Evolutionary conservation across 73 alveolate genomes (phyloP).

Genomic region (Paraurostyla sp.): DNA sequence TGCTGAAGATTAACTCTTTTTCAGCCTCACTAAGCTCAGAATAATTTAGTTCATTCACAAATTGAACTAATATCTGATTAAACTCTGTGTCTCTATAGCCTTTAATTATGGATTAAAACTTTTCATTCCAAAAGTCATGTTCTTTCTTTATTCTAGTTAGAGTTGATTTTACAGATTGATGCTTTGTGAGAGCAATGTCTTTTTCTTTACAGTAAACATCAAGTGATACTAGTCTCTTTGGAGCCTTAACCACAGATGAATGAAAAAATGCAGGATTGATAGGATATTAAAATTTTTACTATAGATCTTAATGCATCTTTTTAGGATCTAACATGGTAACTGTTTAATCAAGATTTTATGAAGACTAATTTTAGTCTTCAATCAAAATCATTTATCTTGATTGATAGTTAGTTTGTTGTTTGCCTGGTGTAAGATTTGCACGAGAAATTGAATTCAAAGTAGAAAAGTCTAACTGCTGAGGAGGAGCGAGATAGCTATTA

Average conservation of each 20-base stretch:
- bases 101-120: background rate
- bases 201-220: slow-evolving; percentile 12
- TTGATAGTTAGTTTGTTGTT: too few relatives aligned
- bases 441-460: too few relatives aligned
- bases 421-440: too few relatives aligned
- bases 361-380: too few relatives aligned
- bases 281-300: slow-evolving; percentile 26
- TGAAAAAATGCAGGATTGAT: slow-evolving; percentile 18
- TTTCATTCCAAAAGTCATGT: slow-evolving; percentile 39
- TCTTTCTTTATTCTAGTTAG: background rate
- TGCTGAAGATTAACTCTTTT: slow-evolving; percentile 23
- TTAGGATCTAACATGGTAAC: slow-evolving; percentile 14
- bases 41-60: background rate
- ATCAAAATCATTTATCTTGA: too few relatives aligned
- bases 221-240: slow-evolving; percentile 7
- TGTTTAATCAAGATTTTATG: too few relatives aligned
- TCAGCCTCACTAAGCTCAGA: background rate
- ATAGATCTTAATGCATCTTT: background rate
- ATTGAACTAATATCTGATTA: background rate
- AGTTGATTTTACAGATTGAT: background rate
- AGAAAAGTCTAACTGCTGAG: too few relatives aligned
- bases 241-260: background rate
- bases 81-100: slow-evolving; percentile 26
- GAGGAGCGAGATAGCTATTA: too few relatives aligned
- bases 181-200: background rate